Evolutionary conservation across 73 alveolate genomes (phyloP), one percentile per base, ranked within the genome.

Genomic region (Durusdinium trenchii): DNA sequence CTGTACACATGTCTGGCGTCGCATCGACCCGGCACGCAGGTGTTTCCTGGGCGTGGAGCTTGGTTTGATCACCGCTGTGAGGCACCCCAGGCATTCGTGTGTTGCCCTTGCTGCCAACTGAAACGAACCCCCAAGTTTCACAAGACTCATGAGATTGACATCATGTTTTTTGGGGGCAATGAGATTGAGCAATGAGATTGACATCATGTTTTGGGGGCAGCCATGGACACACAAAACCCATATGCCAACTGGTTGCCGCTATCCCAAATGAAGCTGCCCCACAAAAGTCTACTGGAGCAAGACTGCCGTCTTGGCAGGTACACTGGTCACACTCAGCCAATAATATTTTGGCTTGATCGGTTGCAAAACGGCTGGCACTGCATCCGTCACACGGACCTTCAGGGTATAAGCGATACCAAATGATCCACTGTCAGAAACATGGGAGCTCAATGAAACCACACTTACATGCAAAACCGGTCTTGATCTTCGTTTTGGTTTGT

Each of bases 231-330:
- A 62, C 76, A 62, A 62, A 35, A 26, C 76, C 76, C 76, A 5
- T 62, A n/a, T n/a, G n/a, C n/a, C n/a, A n/a, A 40, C 76, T 10
- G 16, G 76, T 62, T 62, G 76, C 36, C 32, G 76, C 76, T 40
- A 62, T 26, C 6, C 32, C n/a, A n/a, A 20, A 35, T 26, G 32
- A 62, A 62, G 18, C 43, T 35, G 43, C 4, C 32, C 76, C 18
- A 35, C 76, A 62, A 62, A 62, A 9, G 32, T 62, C 76, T 62
- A 62, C 36, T 62, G 76, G 52, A 73, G 51, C 28, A 36, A 12
- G 52, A 73, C 51, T 30, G 87, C 87, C 61, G 87, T 76, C 26
- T 76, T 76, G 87, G 87, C 87, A 7, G 87, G 87, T 36, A 76
- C 7, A 6, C 61, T 14, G 16, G 87, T 5, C 36, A 76, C 87